Conservation (phyloP, 176 grass and related monocot species). For the Otatea glauca region DNA sequence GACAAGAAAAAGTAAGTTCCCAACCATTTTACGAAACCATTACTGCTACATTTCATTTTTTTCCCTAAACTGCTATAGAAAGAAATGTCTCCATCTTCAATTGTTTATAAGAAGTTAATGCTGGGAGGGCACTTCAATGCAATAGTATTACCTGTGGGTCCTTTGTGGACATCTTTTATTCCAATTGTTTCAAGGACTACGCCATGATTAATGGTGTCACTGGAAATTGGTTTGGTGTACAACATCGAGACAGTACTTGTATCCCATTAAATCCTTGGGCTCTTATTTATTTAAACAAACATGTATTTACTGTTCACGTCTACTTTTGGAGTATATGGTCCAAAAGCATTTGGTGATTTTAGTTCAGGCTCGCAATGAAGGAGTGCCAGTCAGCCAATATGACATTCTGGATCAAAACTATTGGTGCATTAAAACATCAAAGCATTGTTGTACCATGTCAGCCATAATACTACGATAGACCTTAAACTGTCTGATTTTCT, state of each 20-base stretch:
- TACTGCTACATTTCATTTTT: no score
- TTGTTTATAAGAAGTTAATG: constrained; percentile 27
- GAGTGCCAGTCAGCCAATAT: neutral
- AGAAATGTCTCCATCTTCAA: neutral
- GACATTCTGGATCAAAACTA: neutral
- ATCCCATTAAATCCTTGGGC: neutral
- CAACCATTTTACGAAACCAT: neutral
- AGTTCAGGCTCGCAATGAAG: neutral
- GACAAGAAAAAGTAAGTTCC: constrained; percentile 97
- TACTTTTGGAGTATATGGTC: neutral
- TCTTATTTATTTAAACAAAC: neutral
- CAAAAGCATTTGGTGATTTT: neutral
- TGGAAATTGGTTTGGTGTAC: constrained; percentile 21
- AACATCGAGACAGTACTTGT: neutral
- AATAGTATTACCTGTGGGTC: neutral
- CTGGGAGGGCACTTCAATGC: neutral
- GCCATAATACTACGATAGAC: neutral
- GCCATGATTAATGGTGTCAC: neutral
- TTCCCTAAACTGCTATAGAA: neutral
- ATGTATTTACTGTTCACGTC: neutral
- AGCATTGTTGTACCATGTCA: neutral
- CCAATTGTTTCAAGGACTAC: neutral
- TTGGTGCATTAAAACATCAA: constrained; percentile 5
- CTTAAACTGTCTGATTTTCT: constrained; percentile 6
- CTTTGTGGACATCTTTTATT: constrained; percentile 23